Evolutionary conservation across 2,329 filamentous ascomycete genomes (phyloP), one percentile per base, ranked within the genome.

Genomic region (Zymoseptoria tritici): DNA sequence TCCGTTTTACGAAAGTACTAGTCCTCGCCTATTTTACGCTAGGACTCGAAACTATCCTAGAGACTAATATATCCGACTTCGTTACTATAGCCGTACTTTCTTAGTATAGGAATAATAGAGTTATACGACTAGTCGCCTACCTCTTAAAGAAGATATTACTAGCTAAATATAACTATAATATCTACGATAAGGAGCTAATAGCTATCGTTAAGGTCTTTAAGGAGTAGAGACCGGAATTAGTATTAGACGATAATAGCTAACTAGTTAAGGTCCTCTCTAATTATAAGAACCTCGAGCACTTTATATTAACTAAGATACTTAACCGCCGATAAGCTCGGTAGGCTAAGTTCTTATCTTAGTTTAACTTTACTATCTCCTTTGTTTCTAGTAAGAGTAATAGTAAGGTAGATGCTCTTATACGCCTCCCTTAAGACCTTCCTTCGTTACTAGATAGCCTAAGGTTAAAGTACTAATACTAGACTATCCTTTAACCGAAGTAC

Each of bases 211-310:
- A 22, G 21, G 21, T 4, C 2, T 22, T 22, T 22, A 22, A 22
- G 4, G 21, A 22, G 4, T 49, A 49, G 16, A 49, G 46, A 49
- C 16, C 20, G 46, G 16, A 49, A 7, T 9, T 49, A 7, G 52
- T 53, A 13, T 64, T 74, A 11, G 54, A 71, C 16, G 54, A 71
- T 13, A 8, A 49, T 7, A 9, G 46, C 9, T 6, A 49, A 9
- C 46, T 49, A 49, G 20, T 49, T 49, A 49, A 49, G 20, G 64
- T 75, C 1, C 56, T 69, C 11, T 68, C 64, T 1, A 63, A 75
- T 60, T 63, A 75, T 60, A 63, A 68, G 51, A 70, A 66, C 42
- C 64, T 75, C 1, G 56, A 68, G 54, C 68, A 67, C 57, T 74
- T 74, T 57, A 71, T 64, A 49, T 64, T 60, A 3, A 72, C 58